Conservation (phyloP, 345 rosid species). For the Anacardium occidentale region DNA sequence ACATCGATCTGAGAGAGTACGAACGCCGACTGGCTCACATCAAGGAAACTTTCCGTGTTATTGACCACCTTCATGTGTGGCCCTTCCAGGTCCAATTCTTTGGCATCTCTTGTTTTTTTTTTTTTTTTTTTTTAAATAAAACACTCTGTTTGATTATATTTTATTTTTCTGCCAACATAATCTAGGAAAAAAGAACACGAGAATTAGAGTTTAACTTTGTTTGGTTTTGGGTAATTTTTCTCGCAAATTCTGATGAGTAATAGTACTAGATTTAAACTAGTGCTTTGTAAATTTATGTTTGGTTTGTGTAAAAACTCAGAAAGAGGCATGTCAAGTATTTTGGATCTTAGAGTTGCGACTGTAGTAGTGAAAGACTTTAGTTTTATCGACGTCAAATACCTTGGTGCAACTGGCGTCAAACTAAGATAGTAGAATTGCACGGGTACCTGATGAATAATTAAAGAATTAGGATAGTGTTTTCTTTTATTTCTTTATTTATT, state of each 20-base stretch:
- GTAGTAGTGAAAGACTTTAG: not conserved
- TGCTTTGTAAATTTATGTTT: not conserved
- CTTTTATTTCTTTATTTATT: not conserved
- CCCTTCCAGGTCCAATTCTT: constrained; percentile 76
- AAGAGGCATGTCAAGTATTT: not conserved
- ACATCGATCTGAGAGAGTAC: constrained; percentile 89
- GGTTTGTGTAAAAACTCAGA: not conserved
- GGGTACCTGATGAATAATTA: not conserved
- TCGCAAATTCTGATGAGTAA: not conserved
- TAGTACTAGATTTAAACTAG: not conserved
- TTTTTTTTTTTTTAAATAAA: not conserved
- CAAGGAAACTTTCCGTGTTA: constrained; percentile 64
- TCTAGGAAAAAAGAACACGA: not conserved
- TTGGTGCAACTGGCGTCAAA: not conserved
- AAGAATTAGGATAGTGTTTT: not conserved
- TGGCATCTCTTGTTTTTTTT: not conserved
- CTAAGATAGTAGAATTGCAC: not conserved
- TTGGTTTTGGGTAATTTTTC: not conserved
- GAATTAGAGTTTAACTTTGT: not conserved
- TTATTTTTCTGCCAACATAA: not conserved
- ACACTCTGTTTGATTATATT: not conserved
- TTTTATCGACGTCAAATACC: not conserved
- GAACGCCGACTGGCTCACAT: constrained; percentile 73
- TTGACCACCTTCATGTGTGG: constrained; percentile 91
- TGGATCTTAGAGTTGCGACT: not conserved